Conservation (phyloP, 352 stramenopile genomes). For the Phytophthora europaea region DNA sequence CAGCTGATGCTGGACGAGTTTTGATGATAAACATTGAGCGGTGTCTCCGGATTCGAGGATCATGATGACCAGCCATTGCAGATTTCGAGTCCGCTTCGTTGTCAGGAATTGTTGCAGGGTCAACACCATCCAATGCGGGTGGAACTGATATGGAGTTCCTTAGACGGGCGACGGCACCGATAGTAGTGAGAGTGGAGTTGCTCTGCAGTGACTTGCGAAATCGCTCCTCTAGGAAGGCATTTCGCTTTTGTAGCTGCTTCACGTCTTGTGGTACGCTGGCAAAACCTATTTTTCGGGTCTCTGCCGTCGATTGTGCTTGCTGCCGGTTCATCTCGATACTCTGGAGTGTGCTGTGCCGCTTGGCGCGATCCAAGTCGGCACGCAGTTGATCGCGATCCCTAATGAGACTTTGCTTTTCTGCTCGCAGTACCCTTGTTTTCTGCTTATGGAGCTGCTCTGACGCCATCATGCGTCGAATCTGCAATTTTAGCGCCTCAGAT, state of each 20-base stretch:
- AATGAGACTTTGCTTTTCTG: slow-evolving; percentile 62
- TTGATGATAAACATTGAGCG: slow-evolving; percentile 12
- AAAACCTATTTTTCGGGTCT: slow-evolving; percentile 14
- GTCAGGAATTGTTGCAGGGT: slow-evolving; percentile 1
- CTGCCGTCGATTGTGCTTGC: slow-evolving; percentile 6
- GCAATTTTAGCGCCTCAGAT: slow-evolving; percentile 68
- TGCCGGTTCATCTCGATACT: slow-evolving; percentile 31
- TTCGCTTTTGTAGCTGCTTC: slow-evolving; percentile 64
- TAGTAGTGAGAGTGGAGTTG: slow-evolving; percentile 15
- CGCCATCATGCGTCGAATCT: slow-evolving; percentile 86
- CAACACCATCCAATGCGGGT: slow-evolving; percentile 1
- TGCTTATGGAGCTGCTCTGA: slow-evolving; percentile 82
- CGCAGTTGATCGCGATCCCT: slow-evolving; percentile 58
- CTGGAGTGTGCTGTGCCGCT: slow-evolving; percentile 32
- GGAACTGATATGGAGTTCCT: slow-evolving; percentile 26
- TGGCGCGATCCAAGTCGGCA: slow-evolving; percentile 52
- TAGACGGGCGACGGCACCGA: slow-evolving; percentile 33
- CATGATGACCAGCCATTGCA: background rate
- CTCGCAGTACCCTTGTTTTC: slow-evolving; percentile 61
- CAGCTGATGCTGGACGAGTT: slow-evolving; percentile 27
- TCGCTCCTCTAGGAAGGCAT: slow-evolving; percentile 70
- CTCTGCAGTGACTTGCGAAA: slow-evolving; percentile 52
- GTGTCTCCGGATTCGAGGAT: slow-evolving; percentile 2
- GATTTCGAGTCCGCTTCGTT: slow-evolving; percentile 9
- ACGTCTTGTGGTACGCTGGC: slow-evolving; percentile 45